Base-by-base conservation (phyloP, 176 grass and related monocot species). In the Eleusine indica region DNA sequence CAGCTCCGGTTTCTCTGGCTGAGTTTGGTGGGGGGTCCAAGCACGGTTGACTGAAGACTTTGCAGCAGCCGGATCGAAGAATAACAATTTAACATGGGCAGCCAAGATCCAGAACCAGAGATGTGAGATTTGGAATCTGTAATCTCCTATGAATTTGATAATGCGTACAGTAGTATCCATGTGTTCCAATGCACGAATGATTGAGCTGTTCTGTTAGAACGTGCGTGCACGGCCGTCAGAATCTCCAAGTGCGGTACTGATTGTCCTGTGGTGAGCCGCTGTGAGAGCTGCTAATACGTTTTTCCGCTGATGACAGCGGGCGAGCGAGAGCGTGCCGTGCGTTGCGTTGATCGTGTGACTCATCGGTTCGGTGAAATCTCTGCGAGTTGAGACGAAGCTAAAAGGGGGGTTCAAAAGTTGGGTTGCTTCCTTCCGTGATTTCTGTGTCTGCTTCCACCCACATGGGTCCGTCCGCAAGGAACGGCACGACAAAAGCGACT, bases 401-500 rank as follows among this genome's bases (percentile, higher is more conserved):
- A 65, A 74, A 48, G 32, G 32, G 7, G 28, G 37, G 29, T 39
- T n/a, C 47, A 7, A 84, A 80, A 74, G 68, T 22, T 9, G 58
- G n/a, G 6, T n/a, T 9, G 66, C 76, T 73, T 86, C 22, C 68
- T 74, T 74, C 21, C 84, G 68, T 86, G 68, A 46, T 80, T 86
- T 73, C n/a, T 18, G 58, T 43, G 84, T 80, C 76, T 10, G 15
- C 63, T 73, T 66, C 58, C 84, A 78, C 66, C 58, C 84, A 78
- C 66, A 71, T 30, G 48, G 19, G 35, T 67, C 17, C 30, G 17
- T 58, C 64, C 47, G 52, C 22, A 13, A 37, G 22, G 72, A 67
- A 37, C 72, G 56, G 53, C 81, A 6, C 62, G 48, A 68, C 61
- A 84, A 68, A 69, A 37, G 49, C 22, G 28, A 3, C 2, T 3